Evolutionary conservation across 2,329 filamentous ascomycete genomes (phyloP).

Genomic region (Phialocephala subalpina): DNA sequence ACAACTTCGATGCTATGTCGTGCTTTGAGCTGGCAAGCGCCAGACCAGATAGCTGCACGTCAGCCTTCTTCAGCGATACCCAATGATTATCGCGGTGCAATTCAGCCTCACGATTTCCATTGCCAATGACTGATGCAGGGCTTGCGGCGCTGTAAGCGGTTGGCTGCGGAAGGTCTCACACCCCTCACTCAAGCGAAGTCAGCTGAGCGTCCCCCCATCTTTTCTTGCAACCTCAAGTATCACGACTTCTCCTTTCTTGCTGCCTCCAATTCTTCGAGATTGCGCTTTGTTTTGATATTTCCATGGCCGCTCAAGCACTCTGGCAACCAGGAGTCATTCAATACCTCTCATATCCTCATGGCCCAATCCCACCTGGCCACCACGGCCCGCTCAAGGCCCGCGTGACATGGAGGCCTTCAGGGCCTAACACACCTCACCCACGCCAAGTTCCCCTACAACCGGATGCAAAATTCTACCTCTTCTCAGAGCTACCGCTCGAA

Average conservation of each 20-base stretch:
- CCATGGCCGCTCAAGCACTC: constrained; percentile 10
- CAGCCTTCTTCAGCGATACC: too few relatives aligned
- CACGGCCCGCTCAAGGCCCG: not conserved
- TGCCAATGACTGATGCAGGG: constrained; percentile 11
- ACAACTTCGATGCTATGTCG: too few relatives aligned
- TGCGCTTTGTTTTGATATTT: not conserved
- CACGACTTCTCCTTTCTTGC: not conserved
- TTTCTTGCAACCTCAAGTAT: not conserved
- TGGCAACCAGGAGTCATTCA: not conserved
- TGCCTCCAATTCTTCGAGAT: not conserved
- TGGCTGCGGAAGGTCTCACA: not conserved
- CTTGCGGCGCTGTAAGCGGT: constrained; percentile 11
- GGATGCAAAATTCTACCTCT: constrained; percentile 27
- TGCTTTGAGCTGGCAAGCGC: too few relatives aligned
- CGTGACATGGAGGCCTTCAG: constrained; percentile 9
- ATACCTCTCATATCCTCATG: not conserved
- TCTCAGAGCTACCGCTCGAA: constrained; percentile 34
- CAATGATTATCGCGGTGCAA: not conserved
- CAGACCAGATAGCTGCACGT: too few relatives aligned
- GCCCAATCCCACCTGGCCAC: constrained; percentile 11
- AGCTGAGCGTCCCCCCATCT: not conserved
- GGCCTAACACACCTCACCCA: too few relatives aligned
- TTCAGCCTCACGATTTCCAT: constrained; percentile 19
- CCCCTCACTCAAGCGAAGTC: not conserved
- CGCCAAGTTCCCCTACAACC: too few relatives aligned